These are phyloP conservation scores for Melanomma pulvis-pyrius DNA, from an alignment of 495 filamentous ascomycete species.

Conservation along the genomic window DNA sequence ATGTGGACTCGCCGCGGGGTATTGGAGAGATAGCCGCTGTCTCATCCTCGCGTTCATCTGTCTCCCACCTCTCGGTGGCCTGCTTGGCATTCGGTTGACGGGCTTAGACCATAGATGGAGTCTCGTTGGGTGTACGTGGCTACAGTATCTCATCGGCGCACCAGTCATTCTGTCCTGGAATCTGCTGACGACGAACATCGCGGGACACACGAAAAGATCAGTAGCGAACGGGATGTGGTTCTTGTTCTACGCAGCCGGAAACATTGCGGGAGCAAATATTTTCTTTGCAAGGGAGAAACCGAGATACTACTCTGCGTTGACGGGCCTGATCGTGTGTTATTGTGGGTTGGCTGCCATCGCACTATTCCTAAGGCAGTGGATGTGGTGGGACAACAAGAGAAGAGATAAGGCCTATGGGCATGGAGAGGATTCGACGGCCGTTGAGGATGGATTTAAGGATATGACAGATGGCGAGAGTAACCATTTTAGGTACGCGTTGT, in stretches of 20 bases:
- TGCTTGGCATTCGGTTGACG: constrained; percentile 52
- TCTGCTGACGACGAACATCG: constrained; percentile 61
- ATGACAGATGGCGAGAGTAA: constrained; percentile 64
- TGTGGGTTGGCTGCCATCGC: constrained; percentile 53
- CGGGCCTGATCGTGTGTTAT: constrained; percentile 67
- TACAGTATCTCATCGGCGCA: constrained; percentile 63
- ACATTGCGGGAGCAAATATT: constrained; percentile 56
- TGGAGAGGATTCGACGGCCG: constrained; percentile 56
- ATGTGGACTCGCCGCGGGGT: constrained; percentile 35
- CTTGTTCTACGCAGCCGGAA: constrained; percentile 45
- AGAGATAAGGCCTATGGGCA: constrained; percentile 56
- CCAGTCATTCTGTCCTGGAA: constrained; percentile 49
- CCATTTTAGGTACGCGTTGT: constrained; percentile 49
- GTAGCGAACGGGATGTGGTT: constrained; percentile 63
- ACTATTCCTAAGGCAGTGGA: constrained; percentile 45
- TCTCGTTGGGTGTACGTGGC: constrained; percentile 58
- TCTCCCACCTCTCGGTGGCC: constrained; percentile 51
- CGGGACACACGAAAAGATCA: constrained; percentile 66
- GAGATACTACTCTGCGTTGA: constrained; percentile 61
- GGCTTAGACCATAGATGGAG: constrained; percentile 52
- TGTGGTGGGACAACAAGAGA: constrained; percentile 56
- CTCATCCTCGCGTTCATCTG: constrained; percentile 43
- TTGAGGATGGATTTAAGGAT: constrained; percentile 55
- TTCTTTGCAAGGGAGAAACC: constrained; percentile 61
- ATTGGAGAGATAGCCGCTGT: constrained; percentile 42